Evolutionary conservation across 2,329 filamentous ascomycete species (phyloP).

Genomic region (Arthroderma uncinatum): DNA sequence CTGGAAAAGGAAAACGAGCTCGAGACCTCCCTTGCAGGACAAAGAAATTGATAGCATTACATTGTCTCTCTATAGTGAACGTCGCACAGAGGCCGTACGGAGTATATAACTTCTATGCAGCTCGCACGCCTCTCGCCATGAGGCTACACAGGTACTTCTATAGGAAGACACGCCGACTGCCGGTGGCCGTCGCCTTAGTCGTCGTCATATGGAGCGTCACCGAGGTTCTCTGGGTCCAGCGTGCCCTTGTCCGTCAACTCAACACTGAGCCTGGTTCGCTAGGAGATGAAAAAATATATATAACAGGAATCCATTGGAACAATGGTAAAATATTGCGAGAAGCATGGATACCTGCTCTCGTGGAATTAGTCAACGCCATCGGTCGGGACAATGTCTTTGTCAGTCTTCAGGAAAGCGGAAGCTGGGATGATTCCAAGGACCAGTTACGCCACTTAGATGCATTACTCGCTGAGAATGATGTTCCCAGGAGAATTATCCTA

Average conservation of each 20-base stretch:
- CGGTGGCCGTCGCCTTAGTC: background rate
- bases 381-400: slow-evolving; percentile 57
- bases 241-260: background rate
- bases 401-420: slow-evolving; percentile 57
- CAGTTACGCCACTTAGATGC: slow-evolving; percentile 47
- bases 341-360: slow-evolving; percentile 52
- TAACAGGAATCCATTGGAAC: slow-evolving; percentile 60
- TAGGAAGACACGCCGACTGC: background rate
- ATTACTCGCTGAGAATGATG: slow-evolving; percentile 42
- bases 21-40: too few relatives aligned
- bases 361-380: slow-evolving; percentile 46
- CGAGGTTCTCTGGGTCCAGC: background rate
- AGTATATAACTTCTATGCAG: background rate
- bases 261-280: background rate
- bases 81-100: background rate
- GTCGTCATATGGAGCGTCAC: background rate
- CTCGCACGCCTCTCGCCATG: background rate
- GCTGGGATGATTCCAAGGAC: slow-evolving; percentile 56
- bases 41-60: too few relatives aligned
- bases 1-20: too few relatives aligned
- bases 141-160: background rate
- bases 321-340: slow-evolving; percentile 48
- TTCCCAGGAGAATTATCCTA: slow-evolving; percentile 46
- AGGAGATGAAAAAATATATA: slow-evolving; percentile 43
- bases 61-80: too few relatives aligned